Conservation (phyloP, 2,329 filamentous ascomycete species). For the Pseudophaeomoniella oleicola region DNA sequence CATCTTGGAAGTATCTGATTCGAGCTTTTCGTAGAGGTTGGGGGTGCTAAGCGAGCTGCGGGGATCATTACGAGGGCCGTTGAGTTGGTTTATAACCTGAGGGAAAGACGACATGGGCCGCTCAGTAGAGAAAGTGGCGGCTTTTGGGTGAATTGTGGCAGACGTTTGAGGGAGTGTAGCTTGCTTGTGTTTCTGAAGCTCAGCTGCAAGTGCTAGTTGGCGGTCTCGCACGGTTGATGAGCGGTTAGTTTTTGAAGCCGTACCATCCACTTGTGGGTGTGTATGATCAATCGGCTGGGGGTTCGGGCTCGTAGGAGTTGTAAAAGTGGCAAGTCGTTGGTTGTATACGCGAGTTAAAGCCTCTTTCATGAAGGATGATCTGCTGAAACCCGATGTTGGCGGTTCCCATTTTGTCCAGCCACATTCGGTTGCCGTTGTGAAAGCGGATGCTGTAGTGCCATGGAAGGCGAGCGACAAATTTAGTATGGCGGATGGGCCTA, state of each 20-base stretch:
- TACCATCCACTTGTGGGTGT: conserved; percentile 5
- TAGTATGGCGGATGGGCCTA: conserved; percentile 42
- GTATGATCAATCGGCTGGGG: conserved; percentile 6
- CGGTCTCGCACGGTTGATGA: conserved; percentile 12
- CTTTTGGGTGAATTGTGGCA: conserved; percentile 5
- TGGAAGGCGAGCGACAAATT: conserved; percentile 27
- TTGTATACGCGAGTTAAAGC: conserved; percentile 46
- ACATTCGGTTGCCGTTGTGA: conserved; percentile 35
- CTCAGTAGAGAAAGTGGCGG: conserved; percentile 16
- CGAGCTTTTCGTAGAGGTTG: conserved; percentile 3
- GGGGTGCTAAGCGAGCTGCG: conserved; percentile 1
- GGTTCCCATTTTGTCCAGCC: conserved; percentile 44
- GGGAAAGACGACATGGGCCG: conserved; percentile 25
- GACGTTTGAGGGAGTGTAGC: conserved; percentile 3
- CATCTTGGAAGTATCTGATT: conserved; percentile 8
- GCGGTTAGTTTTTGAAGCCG: conserved; percentile 8
- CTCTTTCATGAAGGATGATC: conserved; percentile 44
- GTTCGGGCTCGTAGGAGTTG: conserved; percentile 7
- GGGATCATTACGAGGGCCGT: conserved; percentile 5
- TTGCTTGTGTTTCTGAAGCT: conserved; percentile 17
- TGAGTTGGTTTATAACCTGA: conserved; percentile 16
- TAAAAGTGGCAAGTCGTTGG: conserved; percentile 16
- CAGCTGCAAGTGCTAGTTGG: conserved; percentile 18
- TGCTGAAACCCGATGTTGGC: conserved; percentile 29
- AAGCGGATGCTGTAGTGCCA: conserved; percentile 23